A percentile compares a stretch with the other conserved stretches of the same genome.
These are phyloP conservation scores for Neurospora discreta DNA, from an alignment of 495 filamentous ascomycete species.

Conservation along the genomic window DNA sequence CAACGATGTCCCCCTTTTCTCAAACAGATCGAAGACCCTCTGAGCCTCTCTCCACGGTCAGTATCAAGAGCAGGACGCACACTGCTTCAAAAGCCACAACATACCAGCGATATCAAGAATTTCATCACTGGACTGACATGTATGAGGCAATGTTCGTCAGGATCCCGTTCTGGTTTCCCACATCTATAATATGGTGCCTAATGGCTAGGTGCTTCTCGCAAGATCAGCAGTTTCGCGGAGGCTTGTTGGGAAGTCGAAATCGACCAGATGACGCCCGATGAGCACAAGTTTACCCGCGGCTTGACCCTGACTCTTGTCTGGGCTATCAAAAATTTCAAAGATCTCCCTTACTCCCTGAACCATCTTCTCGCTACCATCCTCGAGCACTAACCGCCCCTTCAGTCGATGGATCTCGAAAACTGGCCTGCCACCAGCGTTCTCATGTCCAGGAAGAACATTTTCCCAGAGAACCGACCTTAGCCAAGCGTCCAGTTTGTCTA, in stretches of 20 bases:
- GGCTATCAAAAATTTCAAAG: conserved; percentile 75
- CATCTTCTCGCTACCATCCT: conserved; percentile 55
- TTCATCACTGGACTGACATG: neutral
- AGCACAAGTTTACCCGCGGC: conserved; percentile 62
- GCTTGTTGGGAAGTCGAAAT: conserved; percentile 33
- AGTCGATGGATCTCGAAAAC: conserved; percentile 70
- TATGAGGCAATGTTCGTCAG: neutral
- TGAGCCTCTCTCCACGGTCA: neutral
- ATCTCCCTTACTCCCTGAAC: conserved; percentile 88
- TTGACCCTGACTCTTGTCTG: conserved; percentile 10
- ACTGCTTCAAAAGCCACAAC: neutral
- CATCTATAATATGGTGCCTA: neutral
- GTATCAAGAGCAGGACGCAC: neutral
- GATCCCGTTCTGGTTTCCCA: neutral
- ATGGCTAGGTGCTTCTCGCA: neutral
- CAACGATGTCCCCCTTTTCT: neutral
- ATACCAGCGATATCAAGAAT: neutral
- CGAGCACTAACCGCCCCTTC: conserved; percentile 61
- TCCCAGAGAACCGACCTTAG: conserved; percentile 81
- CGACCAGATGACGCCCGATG: conserved; percentile 58
- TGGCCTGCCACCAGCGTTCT: conserved; percentile 1
- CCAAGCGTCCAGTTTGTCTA: conserved; percentile 66
- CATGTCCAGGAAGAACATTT: conserved; percentile 42
- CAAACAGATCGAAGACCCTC: neutral
- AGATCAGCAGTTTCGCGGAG: conserved; percentile 16